Percentiles rank a stretch among this genome's conserved stretches.
These are phyloP conservation scores for Pichia insulana DNA, from an alignment of 805 yeast genomes.

Conservation along the genomic window DNA sequence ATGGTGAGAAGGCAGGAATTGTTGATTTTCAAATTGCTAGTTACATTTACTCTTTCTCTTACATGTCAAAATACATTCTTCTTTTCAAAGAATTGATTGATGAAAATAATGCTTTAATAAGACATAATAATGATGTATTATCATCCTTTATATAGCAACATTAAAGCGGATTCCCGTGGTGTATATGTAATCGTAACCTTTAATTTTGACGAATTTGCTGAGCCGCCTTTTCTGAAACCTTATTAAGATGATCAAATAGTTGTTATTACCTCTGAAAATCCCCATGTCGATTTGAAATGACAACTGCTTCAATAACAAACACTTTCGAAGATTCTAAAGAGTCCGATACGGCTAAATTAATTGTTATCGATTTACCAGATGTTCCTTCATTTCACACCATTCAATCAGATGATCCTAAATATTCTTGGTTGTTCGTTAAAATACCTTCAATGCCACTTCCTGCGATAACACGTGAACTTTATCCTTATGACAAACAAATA, in stretches of 20 bases:
- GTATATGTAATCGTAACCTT: no score
- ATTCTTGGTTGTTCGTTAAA: background rate
- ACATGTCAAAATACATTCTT: conserved; percentile 2
- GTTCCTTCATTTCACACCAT: background rate
- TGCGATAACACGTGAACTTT: background rate
- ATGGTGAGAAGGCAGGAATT: conserved; percentile 1
- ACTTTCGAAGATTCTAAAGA: background rate
- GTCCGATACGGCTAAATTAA: background rate
- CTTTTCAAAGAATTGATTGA: background rate
- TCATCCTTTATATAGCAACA: background rate
- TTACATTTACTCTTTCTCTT: conserved; percentile 7
- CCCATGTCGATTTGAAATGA: background rate
- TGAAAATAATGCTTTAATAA: background rate
- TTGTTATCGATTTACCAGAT: background rate
- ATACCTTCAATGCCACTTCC: background rate
- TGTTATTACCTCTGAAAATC: no score
- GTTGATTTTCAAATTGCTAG: conserved; percentile 16
- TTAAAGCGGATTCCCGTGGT: no score
- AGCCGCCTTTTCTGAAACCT: no score
- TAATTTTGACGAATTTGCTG: no score
- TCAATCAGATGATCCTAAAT: background rate
- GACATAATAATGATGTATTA: background rate
- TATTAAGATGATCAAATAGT: no score
- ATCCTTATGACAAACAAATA: background rate
- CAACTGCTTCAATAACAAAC: background rate